A percentile compares a stretch with the other conserved stretches of the same genome.
Evolutionary conservation across 768 basidiomycete species (phyloP).

Genomic region (Termitomyces sp.): DNA sequence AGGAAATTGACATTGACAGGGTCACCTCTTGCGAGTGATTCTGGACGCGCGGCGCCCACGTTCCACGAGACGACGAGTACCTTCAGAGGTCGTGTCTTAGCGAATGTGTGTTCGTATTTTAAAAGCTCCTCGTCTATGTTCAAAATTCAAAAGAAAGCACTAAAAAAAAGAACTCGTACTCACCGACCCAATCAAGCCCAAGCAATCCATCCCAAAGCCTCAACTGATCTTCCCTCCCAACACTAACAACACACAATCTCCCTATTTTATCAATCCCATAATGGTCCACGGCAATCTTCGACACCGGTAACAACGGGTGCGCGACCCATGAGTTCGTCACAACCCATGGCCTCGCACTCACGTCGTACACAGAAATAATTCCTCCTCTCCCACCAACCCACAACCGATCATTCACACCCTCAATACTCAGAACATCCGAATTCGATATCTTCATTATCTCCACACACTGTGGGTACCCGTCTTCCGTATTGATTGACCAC

Average conservation of each 20-base stretch:
- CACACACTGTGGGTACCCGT: constrained; percentile 56
- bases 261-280: constrained; percentile 67
- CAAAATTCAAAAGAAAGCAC: not conserved
- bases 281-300: constrained; percentile 63
- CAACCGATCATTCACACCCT: constrained; percentile 76
- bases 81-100: constrained; percentile 70
- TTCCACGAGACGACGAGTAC: constrained; percentile 91
- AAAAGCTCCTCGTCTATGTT: constrained; percentile 65
- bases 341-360: constrained; percentile 69
- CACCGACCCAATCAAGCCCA: constrained; percentile 82
- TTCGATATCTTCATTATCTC: constrained; percentile 76
- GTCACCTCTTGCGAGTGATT: constrained; percentile 53
- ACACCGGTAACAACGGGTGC: constrained; percentile 61
- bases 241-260: constrained; percentile 66
- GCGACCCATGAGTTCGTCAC: constrained; percentile 87
- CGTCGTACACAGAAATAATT: constrained; percentile 76
- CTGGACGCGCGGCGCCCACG: constrained; percentile 82
- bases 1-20: constrained; percentile 75
- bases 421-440: constrained; percentile 78
- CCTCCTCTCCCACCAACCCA: constrained; percentile 90
- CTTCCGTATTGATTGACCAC: constrained; percentile 58
- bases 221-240: constrained; percentile 68
- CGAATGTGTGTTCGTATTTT: constrained; percentile 72
- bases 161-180: constrained; percentile 21
- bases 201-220: constrained; percentile 89